Evolutionary conservation across 2,329 filamentous ascomycete genomes (phyloP), one percentile per base, ranked within the genome.

Genomic region (Mycosphaerella arachidis): DNA sequence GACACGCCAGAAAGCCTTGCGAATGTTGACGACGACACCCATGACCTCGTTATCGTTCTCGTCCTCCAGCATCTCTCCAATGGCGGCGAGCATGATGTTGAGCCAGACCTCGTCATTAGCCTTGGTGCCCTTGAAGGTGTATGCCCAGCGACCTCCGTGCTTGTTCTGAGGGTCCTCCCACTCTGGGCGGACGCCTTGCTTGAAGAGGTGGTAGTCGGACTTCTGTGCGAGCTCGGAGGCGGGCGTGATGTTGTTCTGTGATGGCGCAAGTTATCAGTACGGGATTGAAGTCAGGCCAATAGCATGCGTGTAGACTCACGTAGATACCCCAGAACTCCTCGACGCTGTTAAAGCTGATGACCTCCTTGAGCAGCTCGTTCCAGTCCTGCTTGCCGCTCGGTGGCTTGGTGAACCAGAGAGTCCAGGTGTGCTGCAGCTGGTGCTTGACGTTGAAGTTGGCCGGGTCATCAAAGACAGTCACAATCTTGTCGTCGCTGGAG

Each of bases 401-500:
- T 56, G 94, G 93, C 85, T 97, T 97, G 72, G 93, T 97, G 82
- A 97, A 99, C 95, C 95, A 99, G 58, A 99, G 83, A 61, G 94
- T 97, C 94, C 94, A 99, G 75, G 90, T 89, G 82, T 97, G 90
- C 84, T 96, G 92, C 63, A 99, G 84, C 67, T 92, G 93, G 77
- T 99, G 94, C 84, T 97, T 99, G 78, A 99, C 94, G 72, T 96
- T 99, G 85, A 99, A 99, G 83, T 99, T 97, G 68, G 97, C 90
- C 70, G 94, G 89, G 79, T 97, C 92, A 76, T 99, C 92, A 81
- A 99, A 99, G 69, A 99, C 93, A 51, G 94, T 99, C 71, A 96
- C 83, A 55, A 89, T 81, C 74, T 92, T 87, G 63, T 72, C 71
- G 66, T 78, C 77, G 64, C 69, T 68, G 40, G 77, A 58, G 29